These are phyloP conservation scores for Tolypocladium cylindrosporum DNA, from an alignment of 2,329 filamentous ascomycete species.

Conservation along the genomic window DNA sequence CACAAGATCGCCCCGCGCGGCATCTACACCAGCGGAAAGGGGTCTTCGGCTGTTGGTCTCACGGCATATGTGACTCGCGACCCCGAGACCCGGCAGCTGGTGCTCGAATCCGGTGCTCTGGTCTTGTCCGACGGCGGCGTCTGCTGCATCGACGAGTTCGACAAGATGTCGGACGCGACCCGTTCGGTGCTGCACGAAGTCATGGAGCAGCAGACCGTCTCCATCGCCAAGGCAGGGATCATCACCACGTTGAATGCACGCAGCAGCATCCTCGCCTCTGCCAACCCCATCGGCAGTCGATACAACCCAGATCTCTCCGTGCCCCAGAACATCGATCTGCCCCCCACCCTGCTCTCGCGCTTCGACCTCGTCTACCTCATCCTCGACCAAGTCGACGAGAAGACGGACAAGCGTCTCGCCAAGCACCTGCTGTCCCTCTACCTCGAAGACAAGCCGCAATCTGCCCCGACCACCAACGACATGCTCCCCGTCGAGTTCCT, in stretches of 20 bases:
- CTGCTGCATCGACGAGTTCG: constrained; percentile 78
- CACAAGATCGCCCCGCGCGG: constrained; percentile 93
- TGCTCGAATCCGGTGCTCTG: constrained; percentile 69
- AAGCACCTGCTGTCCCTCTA: constrained; percentile 95
- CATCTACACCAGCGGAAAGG: constrained; percentile 74
- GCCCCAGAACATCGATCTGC: constrained; percentile 95
- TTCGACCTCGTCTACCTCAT: constrained; percentile 97
- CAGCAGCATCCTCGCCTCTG: constrained; percentile 90
- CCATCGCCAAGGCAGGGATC: constrained; percentile 83
- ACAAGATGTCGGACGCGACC: constrained; percentile 75
- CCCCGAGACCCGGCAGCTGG: constrained; percentile 69
- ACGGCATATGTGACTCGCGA: constrained; percentile 75
- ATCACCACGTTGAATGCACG: constrained; percentile 93
- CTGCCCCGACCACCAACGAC: constrained; percentile 63
- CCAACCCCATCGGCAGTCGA: constrained; percentile 95
- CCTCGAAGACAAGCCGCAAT: constrained; percentile 85
- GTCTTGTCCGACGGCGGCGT: constrained; percentile 74
- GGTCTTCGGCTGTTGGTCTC: constrained; percentile 71
- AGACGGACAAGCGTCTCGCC: constrained; percentile 76
- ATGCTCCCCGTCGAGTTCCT: constrained; percentile 90
- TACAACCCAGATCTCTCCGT: constrained; percentile 95
- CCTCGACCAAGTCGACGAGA: constrained; percentile 86
- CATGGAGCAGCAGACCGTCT: constrained; percentile 82
- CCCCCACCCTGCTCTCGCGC: constrained; percentile 85
- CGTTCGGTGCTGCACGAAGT: constrained; percentile 78